Evolutionary conservation across 2,329 filamentous ascomycete genomes (phyloP).

Genomic region (Phaeosphaeriaceae sp.): DNA sequence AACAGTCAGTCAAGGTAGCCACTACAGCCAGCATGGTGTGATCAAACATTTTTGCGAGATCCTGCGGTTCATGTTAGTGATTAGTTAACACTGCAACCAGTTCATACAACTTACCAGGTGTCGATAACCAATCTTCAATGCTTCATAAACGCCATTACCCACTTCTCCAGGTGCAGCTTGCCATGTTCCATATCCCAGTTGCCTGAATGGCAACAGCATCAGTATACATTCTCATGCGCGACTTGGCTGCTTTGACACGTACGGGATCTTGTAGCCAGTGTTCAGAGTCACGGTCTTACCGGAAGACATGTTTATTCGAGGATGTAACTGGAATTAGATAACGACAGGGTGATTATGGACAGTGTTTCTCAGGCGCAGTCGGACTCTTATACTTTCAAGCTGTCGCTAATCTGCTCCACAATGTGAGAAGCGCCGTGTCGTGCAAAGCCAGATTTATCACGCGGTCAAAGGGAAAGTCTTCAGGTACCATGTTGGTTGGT

Average conservation of each 20-base stretch:
- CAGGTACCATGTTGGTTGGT: slow-evolving; percentile 17
- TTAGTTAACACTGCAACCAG: not conserved
- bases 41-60: slow-evolving; percentile 41
- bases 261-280: slow-evolving; percentile 56
- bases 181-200: slow-evolving; percentile 47
- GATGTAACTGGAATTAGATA: not conserved
- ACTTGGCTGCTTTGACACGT: slow-evolving; percentile 3
- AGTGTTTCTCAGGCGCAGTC: not conserved
- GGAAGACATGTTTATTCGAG: slow-evolving; percentile 36
- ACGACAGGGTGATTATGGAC: not conserved
- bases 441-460: slow-evolving; percentile 23
- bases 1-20: slow-evolving; percentile 30
- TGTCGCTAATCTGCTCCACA: not conserved
- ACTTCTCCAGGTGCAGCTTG: slow-evolving; percentile 43
- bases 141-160: slow-evolving; percentile 52
- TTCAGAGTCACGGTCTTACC: slow-evolving; percentile 46
- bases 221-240: not conserved
- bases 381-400: not conserved
- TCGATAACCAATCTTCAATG: slow-evolving; percentile 42
- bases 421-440: not conserved
- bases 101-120: slow-evolving; percentile 33
- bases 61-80: slow-evolving; percentile 40
- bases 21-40: not conserved
- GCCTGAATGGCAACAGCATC: slow-evolving; percentile 19
- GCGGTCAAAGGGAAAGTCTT: slow-evolving; percentile 12